phyloP scores from a whole-genome alignment of 495 filamentous ascomycete species.

The Penicillium desertorum region DNA sequence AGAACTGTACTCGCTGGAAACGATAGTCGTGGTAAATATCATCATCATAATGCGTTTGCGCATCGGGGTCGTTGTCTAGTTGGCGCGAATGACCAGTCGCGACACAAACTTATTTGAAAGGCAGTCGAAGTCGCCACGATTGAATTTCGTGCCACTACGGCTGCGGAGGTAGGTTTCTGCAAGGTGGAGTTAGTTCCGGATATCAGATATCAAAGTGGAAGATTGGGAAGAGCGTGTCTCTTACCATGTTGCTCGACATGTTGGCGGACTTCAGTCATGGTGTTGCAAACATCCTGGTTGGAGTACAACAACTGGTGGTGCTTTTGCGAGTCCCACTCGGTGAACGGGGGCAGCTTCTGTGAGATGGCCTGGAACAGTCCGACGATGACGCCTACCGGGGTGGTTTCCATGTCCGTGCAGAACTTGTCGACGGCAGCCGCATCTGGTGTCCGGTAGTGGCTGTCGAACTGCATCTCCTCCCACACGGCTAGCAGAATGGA shows the following conservation, averaged over 20 bases:
- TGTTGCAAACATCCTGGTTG: slow-evolving; percentile 85
- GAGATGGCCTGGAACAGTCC: slow-evolving; percentile 94
- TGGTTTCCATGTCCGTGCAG: slow-evolving; percentile 91
- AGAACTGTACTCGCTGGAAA: slow-evolving; percentile 23
- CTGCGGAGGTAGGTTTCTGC: slow-evolving; percentile 60
- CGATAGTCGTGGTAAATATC: slow-evolving; percentile 23
- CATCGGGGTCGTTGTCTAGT: slow-evolving; percentile 56
- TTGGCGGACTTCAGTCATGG: slow-evolving; percentile 87
- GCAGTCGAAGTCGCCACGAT: slow-evolving; percentile 86
- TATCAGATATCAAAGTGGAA: neutral
- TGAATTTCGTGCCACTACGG: slow-evolving; percentile 67
- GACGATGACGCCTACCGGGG: slow-evolving; percentile 89
- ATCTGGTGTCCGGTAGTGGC: slow-evolving; percentile 86
- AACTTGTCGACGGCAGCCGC: slow-evolving; percentile 81
- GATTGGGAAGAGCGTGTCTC: slow-evolving; percentile 23
- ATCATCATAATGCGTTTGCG: slow-evolving; percentile 45
- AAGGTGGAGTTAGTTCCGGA: slow-evolving; percentile 26
- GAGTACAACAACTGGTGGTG: slow-evolving; percentile 85
- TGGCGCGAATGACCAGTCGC: slow-evolving; percentile 89
- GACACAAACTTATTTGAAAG: slow-evolving; percentile 93
- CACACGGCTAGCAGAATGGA: slow-evolving; percentile 87
- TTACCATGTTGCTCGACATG: slow-evolving; percentile 88
- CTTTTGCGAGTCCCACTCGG: slow-evolving; percentile 85
- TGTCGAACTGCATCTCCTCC: slow-evolving; percentile 98
- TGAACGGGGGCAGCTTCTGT: slow-evolving; percentile 84